Evolutionary conservation across 371 early-diverging fungal species (phyloP), one percentile per base, ranked within the genome.

Genomic region (Actinomortierella ambigua): DNA sequence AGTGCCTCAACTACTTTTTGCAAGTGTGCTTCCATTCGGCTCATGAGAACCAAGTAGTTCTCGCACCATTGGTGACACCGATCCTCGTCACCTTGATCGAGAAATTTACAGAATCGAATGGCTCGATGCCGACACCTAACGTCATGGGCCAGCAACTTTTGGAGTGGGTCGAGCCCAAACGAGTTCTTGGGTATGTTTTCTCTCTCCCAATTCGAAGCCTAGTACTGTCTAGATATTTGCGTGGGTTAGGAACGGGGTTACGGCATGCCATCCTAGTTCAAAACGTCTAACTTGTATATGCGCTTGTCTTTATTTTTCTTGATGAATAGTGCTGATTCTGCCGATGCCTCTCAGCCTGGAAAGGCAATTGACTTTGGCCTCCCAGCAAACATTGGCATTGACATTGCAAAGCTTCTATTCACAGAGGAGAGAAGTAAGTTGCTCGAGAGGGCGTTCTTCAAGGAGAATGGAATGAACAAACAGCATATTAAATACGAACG

Each of bases 1-100:
- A 94, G 69, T 93, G 93, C 56, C 77, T 95, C 20, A 85, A 85
- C 24, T 94, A 94, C 70, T 95, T 95, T 62, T 86, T 95, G 65
- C 93, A 92, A 4, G 93, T 89, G 7, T 93, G 84, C 55, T 85
- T 91, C 63, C 88, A 89, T 59, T 90, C 92, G 20, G 79, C 87
- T 1, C 67, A 75, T 39, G 86, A 84, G 1, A 90, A 90, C 70
- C 94, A 94, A 43, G 67, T 66, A 9, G 57, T 50, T 23, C 48
- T 73, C 13, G 59, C 60, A 42, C 57, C 62, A 44, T 55, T 73
- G 5, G 49, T 67, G 23, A 57, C 59, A 18, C 73, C 67, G 0
- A 66, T 59, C 57, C n/a, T 67, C 20, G 11, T 67, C 22, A 53
- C 62, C 17, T 60, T 73, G 11, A 57, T 73, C 22, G 53, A 73